Percentiles rank a stretch among this genome's conserved stretches.
Evolutionary conservation across 2,329 filamentous ascomycete genomes (phyloP).

Genomic region (Eutypella sp.): DNA sequence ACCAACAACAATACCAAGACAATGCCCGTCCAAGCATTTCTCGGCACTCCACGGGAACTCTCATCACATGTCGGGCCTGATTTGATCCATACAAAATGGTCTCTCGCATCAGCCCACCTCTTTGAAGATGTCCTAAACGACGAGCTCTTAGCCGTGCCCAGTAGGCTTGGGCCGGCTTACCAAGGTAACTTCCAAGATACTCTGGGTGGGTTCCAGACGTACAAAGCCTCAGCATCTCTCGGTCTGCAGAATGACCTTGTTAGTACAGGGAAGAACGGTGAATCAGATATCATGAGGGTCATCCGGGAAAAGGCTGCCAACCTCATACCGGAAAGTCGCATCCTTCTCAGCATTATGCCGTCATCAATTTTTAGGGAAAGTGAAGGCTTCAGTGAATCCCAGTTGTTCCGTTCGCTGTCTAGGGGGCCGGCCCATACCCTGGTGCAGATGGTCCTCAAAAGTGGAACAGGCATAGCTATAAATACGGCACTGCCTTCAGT

Average conservation of each 20-base stretch:
- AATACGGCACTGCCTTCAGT: conserved; percentile 85
- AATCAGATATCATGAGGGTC: conserved; percentile 84
- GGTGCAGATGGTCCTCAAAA: conserved; percentile 64
- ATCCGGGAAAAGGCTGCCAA: conserved; percentile 80
- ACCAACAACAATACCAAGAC: conserved; percentile 51
- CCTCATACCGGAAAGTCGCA: conserved; percentile 73
- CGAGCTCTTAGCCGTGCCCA: conserved; percentile 86
- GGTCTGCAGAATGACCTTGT: conserved; percentile 88
- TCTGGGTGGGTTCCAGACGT: conserved; percentile 92
- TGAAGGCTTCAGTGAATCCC: conserved; percentile 71
- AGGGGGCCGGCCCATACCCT: conserved; percentile 64
- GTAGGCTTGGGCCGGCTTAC: conserved; percentile 83
- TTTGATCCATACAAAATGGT: conserved; percentile 75
- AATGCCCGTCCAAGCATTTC: conserved; percentile 79
- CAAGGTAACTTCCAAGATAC: conserved; percentile 96
- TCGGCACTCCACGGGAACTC: conserved; percentile 87
- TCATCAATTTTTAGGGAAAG: conserved; percentile 76
- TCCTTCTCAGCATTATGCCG: conserved; percentile 79
- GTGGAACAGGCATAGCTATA: conserved; percentile 73
- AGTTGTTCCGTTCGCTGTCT: conserved; percentile 71
- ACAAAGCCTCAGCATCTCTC: conserved; percentile 83
- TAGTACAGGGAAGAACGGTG: conserved; percentile 83
- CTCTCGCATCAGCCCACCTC: conserved; percentile 81
- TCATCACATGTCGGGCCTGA: conserved; percentile 70
- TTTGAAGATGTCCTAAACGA: conserved; percentile 86